Conservation (phyloP, 306 rosid genomes). For the Vicia villosa region DNA sequence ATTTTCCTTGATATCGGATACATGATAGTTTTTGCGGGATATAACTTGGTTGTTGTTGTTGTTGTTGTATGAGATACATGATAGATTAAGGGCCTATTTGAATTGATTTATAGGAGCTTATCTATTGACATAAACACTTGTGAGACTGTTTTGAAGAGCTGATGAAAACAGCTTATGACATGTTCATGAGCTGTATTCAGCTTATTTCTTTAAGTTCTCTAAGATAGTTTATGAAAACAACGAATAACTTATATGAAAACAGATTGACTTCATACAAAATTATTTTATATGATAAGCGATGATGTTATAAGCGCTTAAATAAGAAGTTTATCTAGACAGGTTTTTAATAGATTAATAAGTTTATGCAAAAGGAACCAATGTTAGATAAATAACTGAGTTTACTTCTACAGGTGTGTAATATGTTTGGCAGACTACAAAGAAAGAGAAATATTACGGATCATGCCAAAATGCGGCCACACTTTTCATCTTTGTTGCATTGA, state of each 20-base stretch:
- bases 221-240: neutral
- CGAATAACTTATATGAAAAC: neutral
- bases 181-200: neutral
- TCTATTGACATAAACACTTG: neutral
- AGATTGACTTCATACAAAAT: neutral
- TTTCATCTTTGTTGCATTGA: conserved; percentile 95
- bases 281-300: neutral
- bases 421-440: conserved; percentile 91
- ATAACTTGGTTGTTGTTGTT: too few species aligned
- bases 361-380: neutral
- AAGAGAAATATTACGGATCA: conserved; percentile 79
- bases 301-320: neutral
- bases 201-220: neutral
- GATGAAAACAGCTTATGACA: neutral
- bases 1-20: conserved; percentile 3
- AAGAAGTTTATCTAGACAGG: neutral
- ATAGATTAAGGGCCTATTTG: neutral
- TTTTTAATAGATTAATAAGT: neutral
- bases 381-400: conserved; percentile 33
- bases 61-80: too few species aligned
- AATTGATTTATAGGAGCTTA: neutral
- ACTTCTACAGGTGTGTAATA: conserved; percentile 77
- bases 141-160: neutral
- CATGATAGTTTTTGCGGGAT: too few species aligned
- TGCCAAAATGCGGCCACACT: conserved; percentile 93